Base-by-base conservation (phyloP, 805 yeast species). In the Candida adriatica region DNA sequence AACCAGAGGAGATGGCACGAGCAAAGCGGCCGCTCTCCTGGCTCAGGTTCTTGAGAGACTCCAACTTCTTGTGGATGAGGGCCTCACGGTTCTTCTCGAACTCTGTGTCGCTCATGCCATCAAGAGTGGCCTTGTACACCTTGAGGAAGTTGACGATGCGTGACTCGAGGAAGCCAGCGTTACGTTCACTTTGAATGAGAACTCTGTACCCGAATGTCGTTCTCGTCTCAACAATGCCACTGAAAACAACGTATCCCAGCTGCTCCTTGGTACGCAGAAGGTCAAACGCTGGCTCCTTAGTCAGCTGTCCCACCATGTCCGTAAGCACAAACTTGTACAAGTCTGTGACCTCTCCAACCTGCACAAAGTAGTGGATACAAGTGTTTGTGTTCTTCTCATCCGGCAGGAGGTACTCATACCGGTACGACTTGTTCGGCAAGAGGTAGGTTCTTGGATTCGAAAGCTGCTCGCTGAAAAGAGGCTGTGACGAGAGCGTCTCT, bases 211-310 rank as follows among this genome's bases (percentile, higher is more conserved):
- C 88, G 51, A 73, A 67, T 6, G 80, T 71, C 15, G 92, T 79
- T 50, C 94, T 71, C 4, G 84, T 72, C 38, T 68, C 67, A 39
- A 80, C 64, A 16, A 70, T 61, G 0, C 94, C 83, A 26, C 92
- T 76, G 51, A 85, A 86, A 0, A 90, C 98, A 41, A 90, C 87
- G 49, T 90, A 90, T 2, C 98, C 98, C 19, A 90, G 67, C 56
- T 92, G 97, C 59, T 90, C 97, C 47, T 85, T 80, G 6, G 98
- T 90, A 57, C 98, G 73, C 36, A 90, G 67, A 41, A 82, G 82
- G 50, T 85, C 79, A 58, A 90, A 92, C 36, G 90, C 82, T 5
- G 96, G 96, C 53, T 90, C 96, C 43, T 72, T 75, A 30, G 81
- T 62, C 41, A 87, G 69, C 39, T 83, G 90, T 0, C 81, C 72